phyloP scores from a whole-genome alignment of 2,329 filamentous ascomycete genomes.

The Emmonsiellopsis sp. region DNA sequence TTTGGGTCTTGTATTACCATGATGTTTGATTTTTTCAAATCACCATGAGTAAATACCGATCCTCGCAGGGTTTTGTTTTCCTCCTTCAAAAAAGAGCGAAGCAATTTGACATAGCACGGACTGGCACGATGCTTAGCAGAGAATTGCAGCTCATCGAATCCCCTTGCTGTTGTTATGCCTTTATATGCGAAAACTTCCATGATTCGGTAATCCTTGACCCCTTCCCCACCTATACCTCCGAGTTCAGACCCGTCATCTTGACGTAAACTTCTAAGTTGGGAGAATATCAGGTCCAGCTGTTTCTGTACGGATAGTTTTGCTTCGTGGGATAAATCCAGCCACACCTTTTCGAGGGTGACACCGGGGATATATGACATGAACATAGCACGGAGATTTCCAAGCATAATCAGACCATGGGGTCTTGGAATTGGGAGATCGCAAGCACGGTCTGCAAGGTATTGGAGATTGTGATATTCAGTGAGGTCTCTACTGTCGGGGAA shows the following conservation, averaged over 20 bases:
- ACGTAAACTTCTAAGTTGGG: background rate
- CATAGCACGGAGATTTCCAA: background rate
- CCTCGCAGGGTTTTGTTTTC: slow-evolving; percentile 3
- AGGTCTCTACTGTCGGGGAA: background rate
- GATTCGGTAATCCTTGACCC: slow-evolving; percentile 17
- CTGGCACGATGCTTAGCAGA: slow-evolving; percentile 14
- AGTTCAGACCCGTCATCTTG: slow-evolving; percentile 11
- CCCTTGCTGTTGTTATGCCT: slow-evolving; percentile 13
- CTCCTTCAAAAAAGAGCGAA: slow-evolving; percentile 15
- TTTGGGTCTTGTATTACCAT: slow-evolving; percentile 16
- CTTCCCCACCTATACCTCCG: slow-evolving; percentile 19
- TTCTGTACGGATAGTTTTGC: slow-evolving; percentile 1
- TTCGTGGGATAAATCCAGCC: background rate
- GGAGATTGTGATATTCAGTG: slow-evolving; percentile 3
- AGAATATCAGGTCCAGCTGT: slow-evolving; percentile 1
- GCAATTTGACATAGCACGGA: slow-evolving; percentile 14
- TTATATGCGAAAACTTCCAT: slow-evolving; percentile 14
- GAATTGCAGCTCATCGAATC: slow-evolving; percentile 17
- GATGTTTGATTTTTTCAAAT: slow-evolving; percentile 18
- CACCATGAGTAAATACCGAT: slow-evolving; percentile 21
- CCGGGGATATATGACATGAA: slow-evolving; percentile 3
- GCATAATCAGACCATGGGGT: background rate
- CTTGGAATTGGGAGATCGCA: background rate
- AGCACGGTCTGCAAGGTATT: slow-evolving; percentile 1
- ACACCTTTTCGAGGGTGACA: background rate